Base-by-base conservation (phyloP, 1,284 basidiomycete genomes). In the Phlebopus sp. region DNA sequence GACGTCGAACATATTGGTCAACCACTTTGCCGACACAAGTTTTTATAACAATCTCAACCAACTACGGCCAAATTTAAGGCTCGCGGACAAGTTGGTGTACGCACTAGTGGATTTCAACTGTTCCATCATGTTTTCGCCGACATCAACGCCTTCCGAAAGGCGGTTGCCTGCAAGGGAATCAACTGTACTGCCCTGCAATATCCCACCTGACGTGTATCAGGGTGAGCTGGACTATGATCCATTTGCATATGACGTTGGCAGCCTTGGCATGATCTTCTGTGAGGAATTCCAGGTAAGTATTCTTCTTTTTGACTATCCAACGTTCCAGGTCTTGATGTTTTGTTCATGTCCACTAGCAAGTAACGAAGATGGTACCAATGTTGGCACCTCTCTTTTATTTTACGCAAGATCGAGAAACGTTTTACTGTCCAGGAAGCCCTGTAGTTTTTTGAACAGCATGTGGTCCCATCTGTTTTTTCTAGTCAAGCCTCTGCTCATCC, bases 161-260 rank as follows among this genome's bases (percentile, higher is more conserved):
- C 45, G 45, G 25, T 11, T 50, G 41, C 34, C 38, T 53, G 27
- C 25, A 58, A 18, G 52, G 25, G n/a, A 56, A 29, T 39, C 42
- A 30, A n/a, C n/a, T n/a, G 10, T 42, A 35, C 31, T 46, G 48
- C 25, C 39, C 49, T 38, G 58, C 50, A 7, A 23, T 46, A 2
- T 42, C 23, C 13, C 46, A 40, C 19, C 14, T 27, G 62, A 62
- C 46, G 53, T 51, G 5, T 14, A 8, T 3, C 57, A 60, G 35
- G 63, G 63, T 1, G 62, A 66, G 46, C 54, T 56, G 27, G 62
- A 64, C 30, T 66, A 58, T 43, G 57, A 65, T 32, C 64, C 65
- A 1, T 66, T 66, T 42, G 54, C 57, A 1, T 60, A 50, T 18
- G 64, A 67, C 25, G 59, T 67, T 4, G 57, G 52, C 1, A 34